Conservation (phyloP, 108 stramenopile species). For the Skeletonema costatum region DNA sequence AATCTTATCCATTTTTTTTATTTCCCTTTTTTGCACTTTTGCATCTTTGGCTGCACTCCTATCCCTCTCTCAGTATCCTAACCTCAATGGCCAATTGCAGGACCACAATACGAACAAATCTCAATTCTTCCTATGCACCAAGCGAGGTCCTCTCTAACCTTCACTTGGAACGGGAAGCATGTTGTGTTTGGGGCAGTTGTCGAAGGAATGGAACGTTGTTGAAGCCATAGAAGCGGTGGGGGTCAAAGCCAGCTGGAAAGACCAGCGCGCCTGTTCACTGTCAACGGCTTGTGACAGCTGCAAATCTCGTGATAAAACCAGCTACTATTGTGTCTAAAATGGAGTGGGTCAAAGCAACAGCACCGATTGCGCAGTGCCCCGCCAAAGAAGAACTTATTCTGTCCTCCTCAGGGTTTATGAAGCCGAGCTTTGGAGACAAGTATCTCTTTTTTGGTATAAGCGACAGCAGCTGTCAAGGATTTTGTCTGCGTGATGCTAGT, state of each 20-base stretch:
- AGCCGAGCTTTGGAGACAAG: conserved; percentile 39
- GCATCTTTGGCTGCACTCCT: too few relatives aligned
- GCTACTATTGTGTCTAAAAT: not conserved
- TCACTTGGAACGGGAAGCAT: conserved; percentile 92
- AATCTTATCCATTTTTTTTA: not conserved
- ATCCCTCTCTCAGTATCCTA: conserved; percentile 36
- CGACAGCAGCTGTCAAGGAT: not conserved
- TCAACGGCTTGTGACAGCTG: not conserved
- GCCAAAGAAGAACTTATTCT: conserved; percentile 1
- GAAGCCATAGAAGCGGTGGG: conserved; percentile 46
- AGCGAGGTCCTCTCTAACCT: conserved; percentile 45
- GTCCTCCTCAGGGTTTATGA: conserved; percentile 39
- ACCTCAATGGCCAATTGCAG: conserved; percentile 83
- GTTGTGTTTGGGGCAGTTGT: conserved; percentile 87
- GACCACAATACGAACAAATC: conserved; percentile 74
- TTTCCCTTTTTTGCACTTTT: too few relatives aligned
- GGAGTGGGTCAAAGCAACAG: not conserved
- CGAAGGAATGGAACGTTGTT: conserved; percentile 66
- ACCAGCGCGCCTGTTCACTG: conserved; percentile 76
- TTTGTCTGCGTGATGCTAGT: not conserved
- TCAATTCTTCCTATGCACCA: conserved; percentile 83
- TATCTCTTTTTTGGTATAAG: conserved; percentile 23
- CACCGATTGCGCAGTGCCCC: not conserved
- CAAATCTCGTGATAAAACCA: not conserved
- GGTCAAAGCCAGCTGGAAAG: conserved; percentile 53